phyloP scores from a whole-genome alignment of 306 rosid genomes.

The apple (Malus domestica) region DNA sequence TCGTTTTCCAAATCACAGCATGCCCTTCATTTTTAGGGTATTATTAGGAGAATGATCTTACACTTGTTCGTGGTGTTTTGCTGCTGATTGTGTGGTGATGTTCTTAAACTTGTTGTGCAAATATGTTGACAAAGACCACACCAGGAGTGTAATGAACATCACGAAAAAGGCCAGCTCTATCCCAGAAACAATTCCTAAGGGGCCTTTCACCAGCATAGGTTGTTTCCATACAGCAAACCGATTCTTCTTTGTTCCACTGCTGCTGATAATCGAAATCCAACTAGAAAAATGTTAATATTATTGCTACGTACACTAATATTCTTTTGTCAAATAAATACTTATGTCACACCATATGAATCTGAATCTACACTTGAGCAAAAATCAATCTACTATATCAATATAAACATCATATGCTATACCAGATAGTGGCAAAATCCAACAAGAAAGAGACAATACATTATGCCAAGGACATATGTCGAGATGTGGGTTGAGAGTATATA shows the following conservation, averaged over 20 bases:
- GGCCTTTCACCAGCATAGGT: conserved; percentile 56
- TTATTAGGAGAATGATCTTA: conserved; percentile 15
- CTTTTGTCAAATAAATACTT: too few species aligned
- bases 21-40: too few species aligned
- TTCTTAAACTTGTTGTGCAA: conserved; percentile 21
- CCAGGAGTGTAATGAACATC: conserved; percentile 62
- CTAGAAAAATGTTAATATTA: neutral
- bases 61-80: conserved; percentile 36
- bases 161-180: conserved; percentile 45
- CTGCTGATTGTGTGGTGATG: conserved; percentile 34
- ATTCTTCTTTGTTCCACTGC: neutral
- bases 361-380: too few species aligned
- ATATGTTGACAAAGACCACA: conserved; percentile 47
- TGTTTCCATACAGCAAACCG: conserved; percentile 33
- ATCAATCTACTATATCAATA: too few species aligned
- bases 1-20: too few species aligned
- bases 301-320: too few species aligned
- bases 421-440: too few species aligned
- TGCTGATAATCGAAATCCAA: neutral
- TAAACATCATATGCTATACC: too few species aligned
- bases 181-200: conserved; percentile 73
- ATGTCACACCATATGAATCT: too few species aligned
- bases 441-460: neutral
- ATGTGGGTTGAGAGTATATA: too few species aligned
- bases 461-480: neutral